These are phyloP conservation scores for Trametes punicea DNA, from an alignment of 768 basidiomycete species.

Conservation along the genomic window DNA sequence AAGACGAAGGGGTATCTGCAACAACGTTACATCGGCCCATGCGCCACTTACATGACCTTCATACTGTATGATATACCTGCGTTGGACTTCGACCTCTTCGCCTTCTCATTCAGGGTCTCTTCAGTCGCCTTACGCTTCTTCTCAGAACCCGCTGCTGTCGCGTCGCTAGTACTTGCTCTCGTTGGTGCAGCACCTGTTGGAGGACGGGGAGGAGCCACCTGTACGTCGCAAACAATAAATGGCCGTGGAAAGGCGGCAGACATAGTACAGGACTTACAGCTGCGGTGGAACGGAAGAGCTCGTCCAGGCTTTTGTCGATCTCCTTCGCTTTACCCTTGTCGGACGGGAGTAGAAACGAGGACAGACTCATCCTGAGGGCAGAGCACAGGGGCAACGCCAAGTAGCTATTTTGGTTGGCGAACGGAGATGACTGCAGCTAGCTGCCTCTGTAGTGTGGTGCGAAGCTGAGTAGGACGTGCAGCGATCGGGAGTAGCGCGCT, in stretches of 20 bases:
- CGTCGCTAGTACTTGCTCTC: neutral
- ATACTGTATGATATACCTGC: neutral
- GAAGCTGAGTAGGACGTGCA: neutral
- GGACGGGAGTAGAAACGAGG: conserved; percentile 47
- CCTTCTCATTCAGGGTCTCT: neutral
- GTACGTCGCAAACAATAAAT: neutral
- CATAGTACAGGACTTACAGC: neutral
- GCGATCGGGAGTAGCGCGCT: neutral
- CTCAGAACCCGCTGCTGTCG: neutral
- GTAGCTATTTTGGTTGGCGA: no score
- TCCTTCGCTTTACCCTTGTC: conserved; percentile 35
- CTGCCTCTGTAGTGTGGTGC: no score
- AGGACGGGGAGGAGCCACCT: conserved; percentile 12
- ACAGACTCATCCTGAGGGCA: conserved; percentile 51
- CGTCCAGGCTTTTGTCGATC: conserved; percentile 47
- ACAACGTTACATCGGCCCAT: neutral
- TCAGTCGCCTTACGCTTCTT: conserved; percentile 21
- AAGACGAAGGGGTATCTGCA: conserved; percentile 1
- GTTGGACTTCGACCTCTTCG: conserved; percentile 16
- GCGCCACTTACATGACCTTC: neutral
- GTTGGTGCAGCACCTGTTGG: neutral
- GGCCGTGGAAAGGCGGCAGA: conserved; percentile 7
- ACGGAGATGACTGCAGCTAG: no score
- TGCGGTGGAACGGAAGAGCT: conserved; percentile 38
- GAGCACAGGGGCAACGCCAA: no score